Base-by-base conservation (phyloP, 75 land plant species). In the Cryptomeria japonica region DNA sequence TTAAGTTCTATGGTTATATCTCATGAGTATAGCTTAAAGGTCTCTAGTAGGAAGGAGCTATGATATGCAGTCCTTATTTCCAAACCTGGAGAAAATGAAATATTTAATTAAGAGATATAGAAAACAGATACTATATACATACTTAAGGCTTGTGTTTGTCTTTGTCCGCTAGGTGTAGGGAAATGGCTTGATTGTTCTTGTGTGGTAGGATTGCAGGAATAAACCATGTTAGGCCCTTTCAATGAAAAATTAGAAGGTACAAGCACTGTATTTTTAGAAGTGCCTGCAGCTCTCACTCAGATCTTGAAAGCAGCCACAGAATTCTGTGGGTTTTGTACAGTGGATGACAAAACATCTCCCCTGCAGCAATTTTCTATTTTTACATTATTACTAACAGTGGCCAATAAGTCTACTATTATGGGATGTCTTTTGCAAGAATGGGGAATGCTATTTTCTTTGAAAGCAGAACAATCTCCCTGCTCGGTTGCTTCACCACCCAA, bases 71-170 rank as follows among this genome's bases (percentile, higher is more conserved):
- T 51, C 13, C 53, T 51, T 51, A 51, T 51, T 51, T 13, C 53
- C 53, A n/a, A n/a, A 13, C 13, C 11, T 3, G 0, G 70, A 64
- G 70, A 16, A 4, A 64, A 51, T 4, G 18, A 64, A 19, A 64
- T 64, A 64, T 19, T 4, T 25, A 64, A 64, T 1, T 2, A 25
- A 64, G 70, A 16, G 5, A 64, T 15, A 64, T 46, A 39, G n/a
- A 13, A 86, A 42, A 72, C 16, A 58, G 39, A 38, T 32, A 37
- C 7, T 85, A 13, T 32, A 3, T 36, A 85, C 92, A 89, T 87
- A 95, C 97, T 61, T 39, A 94, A 55, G 37, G 94, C 93, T 87
- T 94, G 93, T 19, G 89, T 92, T 58, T 82, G 72, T 34, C 96
- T 84, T 2, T 92, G 80, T n/a, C 93, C 87, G 51, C 86, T 86